phyloP scores from a whole-genome alignment of 1,284 basidiomycete genomes.

The Melampsora americana region DNA sequence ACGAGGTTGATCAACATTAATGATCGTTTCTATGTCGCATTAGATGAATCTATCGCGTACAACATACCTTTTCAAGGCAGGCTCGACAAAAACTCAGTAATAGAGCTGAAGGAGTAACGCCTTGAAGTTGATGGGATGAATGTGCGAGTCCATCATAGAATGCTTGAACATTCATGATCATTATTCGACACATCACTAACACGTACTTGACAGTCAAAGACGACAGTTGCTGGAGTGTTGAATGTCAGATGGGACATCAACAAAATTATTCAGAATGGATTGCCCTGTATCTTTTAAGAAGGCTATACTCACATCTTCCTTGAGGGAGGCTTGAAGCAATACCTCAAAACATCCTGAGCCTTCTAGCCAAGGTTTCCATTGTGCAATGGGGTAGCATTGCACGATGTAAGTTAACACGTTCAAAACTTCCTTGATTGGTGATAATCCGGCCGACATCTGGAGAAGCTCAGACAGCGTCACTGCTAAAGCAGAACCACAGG shows the following conservation, averaged over 20 bases:
- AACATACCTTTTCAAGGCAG: conserved; percentile 28
- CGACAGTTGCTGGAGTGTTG: background rate
- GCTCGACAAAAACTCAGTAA: conserved; percentile 34
- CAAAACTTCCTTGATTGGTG: conserved; percentile 21
- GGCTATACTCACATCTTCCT: conserved; percentile 30
- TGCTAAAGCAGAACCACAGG: conserved; percentile 9
- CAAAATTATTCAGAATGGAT: background rate
- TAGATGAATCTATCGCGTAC: background rate
- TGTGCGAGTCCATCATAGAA: conserved; percentile 27
- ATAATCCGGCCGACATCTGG: conserved; percentile 18
- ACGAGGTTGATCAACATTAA: background rate
- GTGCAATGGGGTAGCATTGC: conserved; percentile 16
- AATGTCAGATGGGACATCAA: background rate
- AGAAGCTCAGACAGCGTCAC: conserved; percentile 18
- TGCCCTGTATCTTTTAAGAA: background rate
- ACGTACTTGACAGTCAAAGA: conserved; percentile 28
- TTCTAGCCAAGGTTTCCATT: conserved; percentile 33
- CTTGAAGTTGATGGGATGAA: conserved; percentile 2
- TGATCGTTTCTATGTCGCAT: too few relatives aligned
- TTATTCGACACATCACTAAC: conserved; percentile 20
- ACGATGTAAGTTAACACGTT: conserved; percentile 15
- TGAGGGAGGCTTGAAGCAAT: conserved; percentile 19
- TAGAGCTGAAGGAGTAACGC: conserved; percentile 21
- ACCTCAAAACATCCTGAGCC: conserved; percentile 29
- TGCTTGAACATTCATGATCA: conserved; percentile 19